A percentile compares a stretch with the other conserved stretches of the same genome.
Evolutionary conservation across 108 stramenopile genomes (phyloP).

Genomic region (Nitzschia sp.): DNA sequence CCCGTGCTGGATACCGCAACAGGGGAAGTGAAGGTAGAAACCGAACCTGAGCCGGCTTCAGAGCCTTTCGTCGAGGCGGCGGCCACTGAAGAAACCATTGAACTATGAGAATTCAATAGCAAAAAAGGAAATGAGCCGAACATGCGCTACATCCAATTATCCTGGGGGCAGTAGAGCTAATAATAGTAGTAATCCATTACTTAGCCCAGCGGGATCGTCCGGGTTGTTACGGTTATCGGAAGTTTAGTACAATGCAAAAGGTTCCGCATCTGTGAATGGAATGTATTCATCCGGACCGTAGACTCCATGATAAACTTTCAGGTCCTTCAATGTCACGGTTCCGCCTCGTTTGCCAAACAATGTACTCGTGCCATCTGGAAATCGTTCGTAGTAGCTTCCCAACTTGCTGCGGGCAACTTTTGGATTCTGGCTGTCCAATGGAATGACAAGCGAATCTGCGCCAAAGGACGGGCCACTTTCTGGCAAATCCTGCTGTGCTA

Average conservation of each 20-base stretch:
- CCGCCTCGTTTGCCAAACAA: constrained; percentile 70
- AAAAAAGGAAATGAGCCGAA: neutral
- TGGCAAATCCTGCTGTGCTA: constrained; percentile 51
- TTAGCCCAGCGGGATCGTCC: too few relatives aligned
- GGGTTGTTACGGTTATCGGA: too few relatives aligned
- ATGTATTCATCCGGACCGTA: constrained; percentile 76
- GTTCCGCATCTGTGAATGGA: constrained; percentile 90
- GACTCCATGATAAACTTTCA: constrained; percentile 82
- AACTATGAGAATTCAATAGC: constrained; percentile 4
- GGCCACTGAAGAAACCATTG: constrained; percentile 3
- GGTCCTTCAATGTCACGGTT: constrained; percentile 58
- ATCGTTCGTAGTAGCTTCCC: constrained; percentile 82
- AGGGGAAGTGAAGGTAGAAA: neutral
- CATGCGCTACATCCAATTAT: too few relatives aligned
- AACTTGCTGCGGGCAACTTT: constrained; percentile 74
- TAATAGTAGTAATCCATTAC: too few relatives aligned
- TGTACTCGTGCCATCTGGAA: constrained; percentile 70
- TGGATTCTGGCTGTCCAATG: constrained; percentile 51
- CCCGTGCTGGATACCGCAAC: neutral
- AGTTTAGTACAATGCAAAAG: constrained; percentile 81
- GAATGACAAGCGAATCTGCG: constrained; percentile 79
- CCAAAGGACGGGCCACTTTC: constrained; percentile 82
- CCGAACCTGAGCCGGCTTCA: neutral
- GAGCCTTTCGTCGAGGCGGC: neutral
- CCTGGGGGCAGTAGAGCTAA: too few relatives aligned